phyloP scores from a whole-genome alignment of 495 filamentous ascomycete species.

The Aspergillus sclerotioniger region DNA sequence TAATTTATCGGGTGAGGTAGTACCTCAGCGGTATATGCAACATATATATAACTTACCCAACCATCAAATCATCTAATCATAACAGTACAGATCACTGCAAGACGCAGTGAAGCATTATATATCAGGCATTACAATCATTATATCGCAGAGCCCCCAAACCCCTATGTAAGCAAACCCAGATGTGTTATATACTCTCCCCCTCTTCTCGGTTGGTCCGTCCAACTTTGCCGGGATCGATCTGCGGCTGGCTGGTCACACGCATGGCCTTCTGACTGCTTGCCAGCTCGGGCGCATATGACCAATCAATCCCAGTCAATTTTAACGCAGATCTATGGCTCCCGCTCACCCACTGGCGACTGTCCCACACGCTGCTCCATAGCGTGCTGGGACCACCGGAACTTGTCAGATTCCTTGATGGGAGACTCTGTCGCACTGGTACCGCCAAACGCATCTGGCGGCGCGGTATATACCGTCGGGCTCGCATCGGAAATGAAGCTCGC shows the following conservation, averaged over 20 bases:
- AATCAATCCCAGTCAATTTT: background rate
- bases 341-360: background rate
- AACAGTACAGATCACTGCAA: conserved; percentile 1
- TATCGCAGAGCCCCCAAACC: background rate
- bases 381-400: conserved; percentile 8
- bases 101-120: background rate
- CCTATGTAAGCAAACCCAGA: background rate
- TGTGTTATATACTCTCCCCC: conserved; percentile 1
- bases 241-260: background rate
- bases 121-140: conserved; percentile 6
- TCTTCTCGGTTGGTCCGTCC: background rate
- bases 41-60: background rate
- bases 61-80: background rate
- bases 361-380: conserved; percentile 9
- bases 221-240: background rate
- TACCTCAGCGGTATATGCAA: background rate
- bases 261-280: background rate
- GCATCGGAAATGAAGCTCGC: conserved; percentile 40
- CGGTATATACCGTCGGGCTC: conserved; percentile 30
- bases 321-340: conserved; percentile 1
- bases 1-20: no score
- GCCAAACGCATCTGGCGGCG: conserved; percentile 22
- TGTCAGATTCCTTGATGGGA: conserved; percentile 16
- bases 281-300: background rate
- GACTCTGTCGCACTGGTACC: conserved; percentile 15